These are phyloP conservation scores for Escallonia herrerae DNA, from an alignment of 129 eudicot genomes.

Conservation along the genomic window DNA sequence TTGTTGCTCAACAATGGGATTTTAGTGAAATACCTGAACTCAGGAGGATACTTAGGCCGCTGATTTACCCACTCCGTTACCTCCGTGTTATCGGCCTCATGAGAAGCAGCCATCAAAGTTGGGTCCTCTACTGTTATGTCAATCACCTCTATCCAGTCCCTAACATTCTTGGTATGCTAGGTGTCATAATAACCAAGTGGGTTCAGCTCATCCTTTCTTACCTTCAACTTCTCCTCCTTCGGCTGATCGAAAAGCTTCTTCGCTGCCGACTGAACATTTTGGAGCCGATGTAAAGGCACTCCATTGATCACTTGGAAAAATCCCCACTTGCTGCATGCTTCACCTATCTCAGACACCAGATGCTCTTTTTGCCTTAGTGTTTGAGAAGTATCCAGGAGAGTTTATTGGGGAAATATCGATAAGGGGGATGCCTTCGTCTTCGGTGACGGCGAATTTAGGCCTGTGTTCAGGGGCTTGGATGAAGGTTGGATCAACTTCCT, in stretches of 20 bases:
- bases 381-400: not conserved
- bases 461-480: slow-evolving; percentile 59
- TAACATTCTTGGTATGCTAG: slow-evolving; percentile 37
- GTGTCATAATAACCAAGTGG: slow-evolving; percentile 28
- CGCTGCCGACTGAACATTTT: slow-evolving; percentile 16
- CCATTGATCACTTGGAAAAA: slow-evolving; percentile 41
- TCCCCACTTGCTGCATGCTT: slow-evolving; percentile 37
- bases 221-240: slow-evolving; percentile 33
- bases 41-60: too few relatives aligned
- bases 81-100: too few relatives aligned
- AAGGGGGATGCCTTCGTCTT: slow-evolving; percentile 43
- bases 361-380: too few relatives aligned
- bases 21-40: too few relatives aligned
- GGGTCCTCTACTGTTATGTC: too few relatives aligned
- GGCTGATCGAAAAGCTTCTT: slow-evolving; percentile 21
- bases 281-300: slow-evolving; percentile 18
- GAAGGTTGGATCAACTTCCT: slow-evolving; percentile 43
- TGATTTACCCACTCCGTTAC: too few relatives aligned
- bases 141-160: slow-evolving; percentile 54
- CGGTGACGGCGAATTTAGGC: slow-evolving; percentile 35
- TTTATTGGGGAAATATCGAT: slow-evolving; percentile 37
- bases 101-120: too few relatives aligned
- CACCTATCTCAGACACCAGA: slow-evolving; percentile 12
- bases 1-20: too few relatives aligned
- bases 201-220: slow-evolving; percentile 20